Conservation (phyloP, 140 eudicot species). For the Ambrosia hybrid region DNA sequence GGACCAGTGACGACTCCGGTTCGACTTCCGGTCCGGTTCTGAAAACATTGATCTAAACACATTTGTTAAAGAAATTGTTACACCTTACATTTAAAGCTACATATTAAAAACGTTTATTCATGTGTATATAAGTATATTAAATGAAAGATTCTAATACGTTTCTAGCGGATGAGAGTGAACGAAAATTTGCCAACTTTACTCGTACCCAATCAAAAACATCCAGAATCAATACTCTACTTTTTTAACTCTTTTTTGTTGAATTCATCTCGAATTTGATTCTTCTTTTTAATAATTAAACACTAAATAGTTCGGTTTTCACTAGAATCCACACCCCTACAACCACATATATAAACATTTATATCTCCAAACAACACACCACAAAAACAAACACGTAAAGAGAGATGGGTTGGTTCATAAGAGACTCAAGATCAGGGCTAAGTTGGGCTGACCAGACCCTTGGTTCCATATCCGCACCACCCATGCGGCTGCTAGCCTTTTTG, state of each 20-base stretch:
- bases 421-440: conserved; percentile 46
- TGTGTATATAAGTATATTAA: not conserved
- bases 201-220: conserved; percentile 20
- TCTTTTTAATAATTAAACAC: not conserved
- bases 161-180: conserved; percentile 9
- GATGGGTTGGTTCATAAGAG: conserved; percentile 42
- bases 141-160: not conserved
- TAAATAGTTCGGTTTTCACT: conserved; percentile 2
- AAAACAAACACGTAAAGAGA: not conserved
- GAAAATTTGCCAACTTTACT: conserved; percentile 15
- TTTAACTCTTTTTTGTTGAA: conserved; percentile 7
- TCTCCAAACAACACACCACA: conserved; percentile 4
- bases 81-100: not conserved
- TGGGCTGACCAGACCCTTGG: conserved; percentile 62
- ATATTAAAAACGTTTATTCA: not conserved
- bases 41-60: no score
- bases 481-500: conserved; percentile 51
- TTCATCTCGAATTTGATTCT: conserved; percentile 25
- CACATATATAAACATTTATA: conserved; percentile 10
- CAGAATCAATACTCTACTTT: conserved; percentile 30
- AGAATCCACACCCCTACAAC: conserved; percentile 22
- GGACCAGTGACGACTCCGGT: no score
- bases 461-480: conserved; percentile 62
- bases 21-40: no score
- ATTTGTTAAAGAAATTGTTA: no score